Evolutionary conservation across 2,329 filamentous ascomycete genomes (phyloP).

Genomic region (Monilinia polystroma): DNA sequence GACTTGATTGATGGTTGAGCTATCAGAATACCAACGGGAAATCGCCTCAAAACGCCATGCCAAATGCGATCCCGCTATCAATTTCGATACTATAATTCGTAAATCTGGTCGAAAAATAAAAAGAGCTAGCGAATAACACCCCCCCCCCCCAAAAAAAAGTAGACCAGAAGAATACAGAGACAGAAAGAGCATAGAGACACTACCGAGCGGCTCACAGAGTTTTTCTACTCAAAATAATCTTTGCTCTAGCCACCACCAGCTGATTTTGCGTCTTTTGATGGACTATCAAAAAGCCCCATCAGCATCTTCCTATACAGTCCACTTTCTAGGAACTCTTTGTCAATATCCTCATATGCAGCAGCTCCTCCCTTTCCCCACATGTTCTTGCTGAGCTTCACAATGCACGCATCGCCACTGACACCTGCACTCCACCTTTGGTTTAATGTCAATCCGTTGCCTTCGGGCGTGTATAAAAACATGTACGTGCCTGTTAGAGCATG

Average conservation of each 20-base stretch:
- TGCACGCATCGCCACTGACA: conserved; percentile 22
- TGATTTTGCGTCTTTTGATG: neutral
- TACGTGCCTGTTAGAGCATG: conserved; percentile 20
- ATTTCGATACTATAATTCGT: no score
- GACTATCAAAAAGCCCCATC: conserved; percentile 18
- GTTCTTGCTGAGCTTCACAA: conserved; percentile 19
- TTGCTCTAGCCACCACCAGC: neutral
- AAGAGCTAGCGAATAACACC: no score
- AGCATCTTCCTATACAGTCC: conserved; percentile 20
- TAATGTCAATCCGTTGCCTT: conserved; percentile 9
- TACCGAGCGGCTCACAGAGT: neutral
- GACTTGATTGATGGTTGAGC: no score
- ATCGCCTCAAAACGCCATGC: no score
- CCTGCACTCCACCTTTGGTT: conserved; percentile 22
- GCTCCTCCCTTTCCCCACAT: conserved; percentile 20
- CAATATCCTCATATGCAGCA: conserved; percentile 20
- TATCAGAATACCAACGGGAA: no score
- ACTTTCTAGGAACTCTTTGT: conserved; percentile 20
- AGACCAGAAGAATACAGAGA: neutral
- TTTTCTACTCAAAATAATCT: neutral
- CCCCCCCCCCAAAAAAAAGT: no score
- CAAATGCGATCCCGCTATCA: no score
- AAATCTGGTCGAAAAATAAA: no score
- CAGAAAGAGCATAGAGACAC: neutral
- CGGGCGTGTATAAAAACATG: conserved; percentile 19